Percentiles rank a stretch among this genome's conserved stretches.
Evolutionary conservation across 2,329 filamentous ascomycete species (phyloP).

Genomic region (Xylariaceae sp.): DNA sequence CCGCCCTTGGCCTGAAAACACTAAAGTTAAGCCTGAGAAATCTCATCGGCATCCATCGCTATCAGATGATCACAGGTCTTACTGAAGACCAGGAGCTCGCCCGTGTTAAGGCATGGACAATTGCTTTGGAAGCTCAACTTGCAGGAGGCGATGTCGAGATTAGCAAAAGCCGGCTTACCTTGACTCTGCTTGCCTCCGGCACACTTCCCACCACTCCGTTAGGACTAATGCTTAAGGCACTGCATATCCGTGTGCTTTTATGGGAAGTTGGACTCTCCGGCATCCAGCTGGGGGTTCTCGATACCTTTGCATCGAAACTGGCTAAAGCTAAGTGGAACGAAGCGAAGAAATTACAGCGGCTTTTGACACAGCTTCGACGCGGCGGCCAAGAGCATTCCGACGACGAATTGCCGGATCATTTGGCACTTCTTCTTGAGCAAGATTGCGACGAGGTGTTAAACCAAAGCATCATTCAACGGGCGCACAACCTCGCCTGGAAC

Average conservation of each 20-base stretch:
- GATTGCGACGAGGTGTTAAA: slow-evolving; percentile 83
- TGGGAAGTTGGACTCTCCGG: slow-evolving; percentile 74
- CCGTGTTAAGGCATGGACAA: slow-evolving; percentile 88
- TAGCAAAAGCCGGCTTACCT: slow-evolving; percentile 80
- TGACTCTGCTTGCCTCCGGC: slow-evolving; percentile 85
- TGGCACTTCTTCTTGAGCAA: slow-evolving; percentile 74
- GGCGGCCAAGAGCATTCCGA: slow-evolving; percentile 51
- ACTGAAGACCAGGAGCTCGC: slow-evolving; percentile 85
- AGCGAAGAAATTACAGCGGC: slow-evolving; percentile 66
- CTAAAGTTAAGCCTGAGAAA: slow-evolving; percentile 81
- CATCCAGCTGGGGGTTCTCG: slow-evolving; percentile 65
- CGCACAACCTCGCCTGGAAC: slow-evolving; percentile 90
- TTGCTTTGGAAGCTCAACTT: slow-evolving; percentile 89
- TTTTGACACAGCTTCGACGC: slow-evolving; percentile 48
- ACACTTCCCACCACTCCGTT: slow-evolving; percentile 83
- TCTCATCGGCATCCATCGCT: slow-evolving; percentile 74
- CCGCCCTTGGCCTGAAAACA: slow-evolving; percentile 78
- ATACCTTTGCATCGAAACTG: slow-evolving; percentile 71
- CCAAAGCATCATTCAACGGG: slow-evolving; percentile 76
- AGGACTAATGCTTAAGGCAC: slow-evolving; percentile 85
- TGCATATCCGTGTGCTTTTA: slow-evolving; percentile 87
- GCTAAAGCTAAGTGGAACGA: slow-evolving; percentile 80
- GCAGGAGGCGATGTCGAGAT: slow-evolving; percentile 89
- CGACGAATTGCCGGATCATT: slow-evolving; percentile 74
- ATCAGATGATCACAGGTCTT: slow-evolving; percentile 76